phyloP scores from a whole-genome alignment of 139 green algal species.

The Picochlorum sp. region DNA sequence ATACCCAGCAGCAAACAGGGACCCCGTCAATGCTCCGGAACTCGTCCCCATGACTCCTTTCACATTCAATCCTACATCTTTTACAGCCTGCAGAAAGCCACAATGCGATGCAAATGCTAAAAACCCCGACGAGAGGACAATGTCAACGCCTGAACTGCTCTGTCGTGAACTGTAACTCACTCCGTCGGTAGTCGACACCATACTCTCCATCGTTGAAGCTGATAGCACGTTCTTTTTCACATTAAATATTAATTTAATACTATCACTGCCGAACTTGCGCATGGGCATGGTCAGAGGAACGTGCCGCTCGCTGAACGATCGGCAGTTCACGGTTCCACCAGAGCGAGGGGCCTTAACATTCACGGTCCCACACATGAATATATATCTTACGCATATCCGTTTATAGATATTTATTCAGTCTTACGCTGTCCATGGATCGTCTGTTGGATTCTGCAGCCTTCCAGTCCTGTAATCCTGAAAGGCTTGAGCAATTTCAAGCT shows the following conservation, averaged over 20 bases:
- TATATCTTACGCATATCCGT: no score
- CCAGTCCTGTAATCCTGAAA: constrained; percentile 64
- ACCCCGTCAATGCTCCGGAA: constrained; percentile 67
- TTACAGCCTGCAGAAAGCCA: constrained; percentile 42
- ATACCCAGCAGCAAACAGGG: constrained; percentile 62
- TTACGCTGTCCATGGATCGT: constrained; percentile 59
- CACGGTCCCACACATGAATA: not conserved
- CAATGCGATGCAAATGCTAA: constrained; percentile 80
- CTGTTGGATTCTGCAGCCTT: constrained; percentile 55
- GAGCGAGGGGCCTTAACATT: no score
- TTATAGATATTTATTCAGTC: constrained; percentile 11
- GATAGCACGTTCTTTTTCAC: no score
- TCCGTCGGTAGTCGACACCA: no score
- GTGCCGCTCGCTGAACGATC: no score
- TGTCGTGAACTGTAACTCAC: no score
- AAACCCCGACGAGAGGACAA: constrained; percentile 77
- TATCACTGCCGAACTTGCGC: no score
- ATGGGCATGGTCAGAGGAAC: no score
- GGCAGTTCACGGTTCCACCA: no score
- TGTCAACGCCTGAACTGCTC: constrained; percentile 30
- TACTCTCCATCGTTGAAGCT: no score
- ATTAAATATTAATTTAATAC: no score
- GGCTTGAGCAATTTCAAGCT: constrained; percentile 61
- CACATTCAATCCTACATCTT: constrained; percentile 63
- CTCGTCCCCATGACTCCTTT: constrained; percentile 74